These are phyloP conservation scores for Phytophthora niederhauseri DNA, from an alignment of 352 stramenopile genomes.

Conservation along the genomic window DNA sequence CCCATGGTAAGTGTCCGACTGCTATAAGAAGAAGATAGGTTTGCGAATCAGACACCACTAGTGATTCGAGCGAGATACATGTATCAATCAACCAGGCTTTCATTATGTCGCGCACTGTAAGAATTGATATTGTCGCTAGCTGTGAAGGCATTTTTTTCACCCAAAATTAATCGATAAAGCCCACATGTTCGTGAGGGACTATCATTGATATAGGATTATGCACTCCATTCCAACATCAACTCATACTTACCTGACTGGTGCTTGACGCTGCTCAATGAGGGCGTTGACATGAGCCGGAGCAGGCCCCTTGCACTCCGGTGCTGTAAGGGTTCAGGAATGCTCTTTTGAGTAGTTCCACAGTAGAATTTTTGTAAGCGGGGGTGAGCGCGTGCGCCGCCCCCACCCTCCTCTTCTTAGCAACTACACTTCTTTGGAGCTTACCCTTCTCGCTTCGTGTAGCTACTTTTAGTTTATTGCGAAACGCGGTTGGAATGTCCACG, in stretches of 20 bases:
- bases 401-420: slow-evolving; percentile 21
- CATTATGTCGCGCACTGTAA: no score
- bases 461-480: no score
- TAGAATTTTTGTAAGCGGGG: slow-evolving; percentile 86
- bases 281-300: slow-evolving; percentile 88
- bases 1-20: neutral
- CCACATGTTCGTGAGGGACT: slow-evolving; percentile 7
- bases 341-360: slow-evolving; percentile 84
- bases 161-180: no score
- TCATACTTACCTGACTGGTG: slow-evolving; percentile 91
- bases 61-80: neutral
- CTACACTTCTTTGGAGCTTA: neutral
- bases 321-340: slow-evolving; percentile 89
- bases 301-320: slow-evolving; percentile 86
- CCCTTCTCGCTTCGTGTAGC: neutral
- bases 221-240: slow-evolving; percentile 1
- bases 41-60: neutral
- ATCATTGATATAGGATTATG: neutral
- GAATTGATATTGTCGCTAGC: no score
- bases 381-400: slow-evolving; percentile 71
- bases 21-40: neutral
- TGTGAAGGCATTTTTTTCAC: no score
- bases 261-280: slow-evolving; percentile 81
- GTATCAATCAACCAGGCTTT: neutral
- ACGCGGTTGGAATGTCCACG: no score